phyloP scores from a whole-genome alignment of 2,329 filamentous ascomycete genomes.

The Penicillium sp. region DNA sequence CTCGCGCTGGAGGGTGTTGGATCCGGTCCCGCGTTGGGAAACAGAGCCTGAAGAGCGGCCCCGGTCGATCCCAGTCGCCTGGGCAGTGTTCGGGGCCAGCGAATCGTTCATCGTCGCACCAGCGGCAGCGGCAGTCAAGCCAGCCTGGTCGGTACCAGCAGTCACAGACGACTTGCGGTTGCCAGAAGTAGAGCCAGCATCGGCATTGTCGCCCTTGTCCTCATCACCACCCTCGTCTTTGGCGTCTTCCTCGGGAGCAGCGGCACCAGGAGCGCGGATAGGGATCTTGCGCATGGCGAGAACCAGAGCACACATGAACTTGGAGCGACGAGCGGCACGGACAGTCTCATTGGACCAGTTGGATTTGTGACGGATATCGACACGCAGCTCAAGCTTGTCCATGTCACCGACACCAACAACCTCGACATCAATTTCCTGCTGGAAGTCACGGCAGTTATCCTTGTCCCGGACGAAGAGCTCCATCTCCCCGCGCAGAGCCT shows the following conservation, averaged over 20 bases:
- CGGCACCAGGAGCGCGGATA: conserved; percentile 75
- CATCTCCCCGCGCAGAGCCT: conserved; percentile 78
- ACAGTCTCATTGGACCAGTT: conserved; percentile 87
- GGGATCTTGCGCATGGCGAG: conserved; percentile 80
- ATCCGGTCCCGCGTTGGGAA: conserved; percentile 27
- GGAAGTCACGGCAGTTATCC: conserved; percentile 88
- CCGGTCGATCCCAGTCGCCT: conserved; percentile 32
- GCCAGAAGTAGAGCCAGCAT: conserved; percentile 1
- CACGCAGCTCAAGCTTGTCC: conserved; percentile 77
- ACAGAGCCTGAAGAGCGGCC: conserved; percentile 23
- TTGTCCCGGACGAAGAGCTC: conserved; percentile 74
- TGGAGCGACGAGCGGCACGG: conserved; percentile 75
- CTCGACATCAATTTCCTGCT: conserved; percentile 73
- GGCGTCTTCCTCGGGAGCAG: conserved; percentile 47
- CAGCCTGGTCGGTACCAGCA: neutral
- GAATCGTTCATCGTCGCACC: conserved; percentile 8
- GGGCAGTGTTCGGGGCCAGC: conserved; percentile 14
- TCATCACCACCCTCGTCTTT: conserved; percentile 58
- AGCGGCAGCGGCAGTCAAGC: conserved; percentile 10
- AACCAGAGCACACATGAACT: conserved; percentile 93
- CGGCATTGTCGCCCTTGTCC: conserved; percentile 10
- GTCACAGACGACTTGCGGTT: conserved; percentile 14
- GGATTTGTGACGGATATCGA: conserved; percentile 87
- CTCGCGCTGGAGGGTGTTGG: conserved; percentile 27
- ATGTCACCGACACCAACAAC: conserved; percentile 75